phyloP scores from a whole-genome alignment of 2,329 filamentous ascomycete genomes.

The Fusarium phyllophilum region DNA sequence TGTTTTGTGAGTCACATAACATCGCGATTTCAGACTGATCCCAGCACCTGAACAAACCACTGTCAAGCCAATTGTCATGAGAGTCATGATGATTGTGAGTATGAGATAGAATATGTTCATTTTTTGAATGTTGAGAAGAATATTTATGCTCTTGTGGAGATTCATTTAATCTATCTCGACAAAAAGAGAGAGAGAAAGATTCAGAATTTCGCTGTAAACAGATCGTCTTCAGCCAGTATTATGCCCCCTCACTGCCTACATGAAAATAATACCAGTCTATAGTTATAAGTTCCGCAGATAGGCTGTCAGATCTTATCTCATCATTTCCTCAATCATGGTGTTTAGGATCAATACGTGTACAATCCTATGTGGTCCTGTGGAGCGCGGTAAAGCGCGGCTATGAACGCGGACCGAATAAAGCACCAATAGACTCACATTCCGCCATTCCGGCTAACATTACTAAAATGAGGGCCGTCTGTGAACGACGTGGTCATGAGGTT shows the following conservation, averaged over 20 bases:
- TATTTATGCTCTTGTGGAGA: neutral
- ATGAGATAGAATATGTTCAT: accelerated
- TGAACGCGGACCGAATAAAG: conserved; percentile 36
- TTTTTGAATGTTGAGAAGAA: no score
- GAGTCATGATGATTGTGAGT: accelerated
- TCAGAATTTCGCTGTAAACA: neutral
- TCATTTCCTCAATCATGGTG: neutral
- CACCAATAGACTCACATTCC: conserved; percentile 27
- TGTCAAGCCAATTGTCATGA: accelerated
- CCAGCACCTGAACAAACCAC: accelerated
- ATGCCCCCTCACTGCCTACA: no score
- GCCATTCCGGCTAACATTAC: conserved; percentile 23
- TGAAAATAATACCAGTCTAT: no score
- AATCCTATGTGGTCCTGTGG: conserved; percentile 38
- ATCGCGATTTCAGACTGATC: accelerated
- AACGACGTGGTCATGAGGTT: conserved; percentile 13
- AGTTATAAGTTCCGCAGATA: neutral
- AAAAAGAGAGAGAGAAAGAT: neutral
- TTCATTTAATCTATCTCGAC: neutral
- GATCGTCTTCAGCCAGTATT: neutral
- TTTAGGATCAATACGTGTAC: neutral
- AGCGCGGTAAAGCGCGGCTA: conserved; percentile 37
- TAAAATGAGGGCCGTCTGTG: conserved; percentile 5
- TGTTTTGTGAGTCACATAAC: neutral
- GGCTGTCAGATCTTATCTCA: neutral